Evolutionary conservation across 805 yeast genomes (phyloP), one percentile per base, ranked within the genome.

Genomic region (Hanseniaspora lindneri): DNA sequence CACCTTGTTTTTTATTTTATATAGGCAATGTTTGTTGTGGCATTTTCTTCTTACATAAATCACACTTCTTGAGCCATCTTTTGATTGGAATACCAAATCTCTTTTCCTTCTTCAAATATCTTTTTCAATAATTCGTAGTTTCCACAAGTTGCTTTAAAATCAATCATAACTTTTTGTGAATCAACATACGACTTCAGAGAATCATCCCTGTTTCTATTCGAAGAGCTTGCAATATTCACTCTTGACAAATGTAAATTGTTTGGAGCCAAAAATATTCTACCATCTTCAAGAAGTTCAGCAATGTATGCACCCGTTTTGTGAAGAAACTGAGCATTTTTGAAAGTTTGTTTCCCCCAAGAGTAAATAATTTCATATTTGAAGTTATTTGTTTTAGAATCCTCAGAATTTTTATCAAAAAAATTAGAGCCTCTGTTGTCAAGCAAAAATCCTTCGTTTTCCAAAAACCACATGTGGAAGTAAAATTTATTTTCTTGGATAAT

Each of bases 311-410:
- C 99, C 0, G 94, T 77, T 51, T 71, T 73, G 61, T 92, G 98
- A 44, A 92, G 80, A 59, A 83, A 94, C 63, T 92, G 98, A 1
- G 85, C 86, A 62, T 76, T 83, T 57, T 79, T 76, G 67, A 83
- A 87, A 29, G 68, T 69, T 1, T 95, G 94, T 50, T 71, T 75
- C 2, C 97, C 97, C 97, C 97, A 89, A 17, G 95, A 83, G 62
- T 87, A 89, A 16, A 70, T 60, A 19, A 88, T 79, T 39, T 84
- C 87, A 56, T 83, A 75, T 21, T 67, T 68, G 9, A 37, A 37
- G 11, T 40, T 4, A 56, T 21, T 10, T 11, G 14, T 30, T 30
- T 41, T 28, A 4, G 29, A 20, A 11, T 39, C 36, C 25, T 27
- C 66, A 24, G 66, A 64, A 39, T 66, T 60, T 37, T 69, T 73